Conservation (phyloP, 345 rosid genomes). For the Boechera stricta region DNA sequence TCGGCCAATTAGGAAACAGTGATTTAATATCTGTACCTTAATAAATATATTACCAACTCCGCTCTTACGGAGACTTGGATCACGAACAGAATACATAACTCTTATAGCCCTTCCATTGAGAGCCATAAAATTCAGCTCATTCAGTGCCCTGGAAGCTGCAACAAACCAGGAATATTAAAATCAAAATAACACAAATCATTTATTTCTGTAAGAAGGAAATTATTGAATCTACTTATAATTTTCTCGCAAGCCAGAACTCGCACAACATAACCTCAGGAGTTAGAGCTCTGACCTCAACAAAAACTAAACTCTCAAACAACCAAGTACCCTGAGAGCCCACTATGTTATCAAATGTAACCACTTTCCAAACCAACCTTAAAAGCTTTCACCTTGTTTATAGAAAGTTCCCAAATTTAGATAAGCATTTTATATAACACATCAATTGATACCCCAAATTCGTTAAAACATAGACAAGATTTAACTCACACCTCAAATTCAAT, state of each 20-base stretch:
- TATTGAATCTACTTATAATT: background rate
- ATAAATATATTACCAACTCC: conserved; percentile 94
- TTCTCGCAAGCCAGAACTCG: background rate
- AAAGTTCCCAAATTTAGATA: background rate
- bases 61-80: conserved; percentile 87
- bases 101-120: conserved; percentile 74
- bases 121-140: conserved; percentile 72
- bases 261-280: background rate
- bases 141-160: conserved; percentile 89
- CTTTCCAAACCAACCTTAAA: background rate
- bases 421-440: conserved; percentile 6
- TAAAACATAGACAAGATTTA: background rate
- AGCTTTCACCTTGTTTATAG: background rate
- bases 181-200: background rate
- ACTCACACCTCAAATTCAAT: background rate
- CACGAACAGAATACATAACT: conserved; percentile 91
- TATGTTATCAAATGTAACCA: background rate
- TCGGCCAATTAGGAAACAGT: background rate
- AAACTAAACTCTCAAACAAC: background rate
- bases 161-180: conserved; percentile 10
- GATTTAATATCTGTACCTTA: conserved; percentile 53
- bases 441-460: background rate
- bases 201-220: background rate
- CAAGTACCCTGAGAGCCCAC: background rate
- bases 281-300: background rate